phyloP scores from a whole-genome alignment of 495 filamentous ascomycete genomes.

The Amphirosellinia nigrospora region DNA sequence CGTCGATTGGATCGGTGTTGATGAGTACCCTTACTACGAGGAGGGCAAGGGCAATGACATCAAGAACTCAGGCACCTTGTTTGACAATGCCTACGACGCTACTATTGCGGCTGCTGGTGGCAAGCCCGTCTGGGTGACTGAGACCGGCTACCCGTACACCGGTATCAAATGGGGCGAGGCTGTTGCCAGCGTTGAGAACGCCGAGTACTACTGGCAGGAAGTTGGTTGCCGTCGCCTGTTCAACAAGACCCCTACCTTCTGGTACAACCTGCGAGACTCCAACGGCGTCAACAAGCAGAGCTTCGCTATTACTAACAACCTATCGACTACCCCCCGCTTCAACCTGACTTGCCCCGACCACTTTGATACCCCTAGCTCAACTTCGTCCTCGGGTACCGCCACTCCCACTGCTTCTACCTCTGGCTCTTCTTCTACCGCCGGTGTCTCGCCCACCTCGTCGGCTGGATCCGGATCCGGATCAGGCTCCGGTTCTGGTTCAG shows the following conservation, averaged over 20 bases:
- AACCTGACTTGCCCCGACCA: conserved; percentile 62
- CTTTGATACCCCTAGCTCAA: conserved; percentile 40
- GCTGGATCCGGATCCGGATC: conserved; percentile 32
- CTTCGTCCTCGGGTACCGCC: conserved; percentile 24
- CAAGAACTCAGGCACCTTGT: conserved; percentile 47
- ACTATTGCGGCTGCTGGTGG: conserved; percentile 37
- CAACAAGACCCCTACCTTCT: conserved; percentile 71
- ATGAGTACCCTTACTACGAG: conserved; percentile 61
- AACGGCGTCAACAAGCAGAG: conserved; percentile 52
- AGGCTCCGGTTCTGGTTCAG: conserved; percentile 14
- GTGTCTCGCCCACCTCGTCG: conserved; percentile 28
- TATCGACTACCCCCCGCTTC: conserved; percentile 62
- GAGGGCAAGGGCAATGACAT: conserved; percentile 52
- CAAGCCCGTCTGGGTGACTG: conserved; percentile 60
- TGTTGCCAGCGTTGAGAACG: conserved; percentile 64
- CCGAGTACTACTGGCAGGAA: conserved; percentile 74
- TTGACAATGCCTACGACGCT: conserved; percentile 48
- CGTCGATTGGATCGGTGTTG: conserved; percentile 57
- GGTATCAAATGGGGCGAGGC: conserved; percentile 59
- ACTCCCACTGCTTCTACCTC: conserved; percentile 28
- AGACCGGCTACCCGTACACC: conserved; percentile 57
- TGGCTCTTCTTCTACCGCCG: conserved; percentile 30
- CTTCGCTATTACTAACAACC: conserved; percentile 54
- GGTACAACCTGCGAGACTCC: conserved; percentile 56
- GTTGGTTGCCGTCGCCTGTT: conserved; percentile 71